Evolutionary conservation across 495 filamentous ascomycete genomes (phyloP).

Genomic region (Lepidopterella palustris): DNA sequence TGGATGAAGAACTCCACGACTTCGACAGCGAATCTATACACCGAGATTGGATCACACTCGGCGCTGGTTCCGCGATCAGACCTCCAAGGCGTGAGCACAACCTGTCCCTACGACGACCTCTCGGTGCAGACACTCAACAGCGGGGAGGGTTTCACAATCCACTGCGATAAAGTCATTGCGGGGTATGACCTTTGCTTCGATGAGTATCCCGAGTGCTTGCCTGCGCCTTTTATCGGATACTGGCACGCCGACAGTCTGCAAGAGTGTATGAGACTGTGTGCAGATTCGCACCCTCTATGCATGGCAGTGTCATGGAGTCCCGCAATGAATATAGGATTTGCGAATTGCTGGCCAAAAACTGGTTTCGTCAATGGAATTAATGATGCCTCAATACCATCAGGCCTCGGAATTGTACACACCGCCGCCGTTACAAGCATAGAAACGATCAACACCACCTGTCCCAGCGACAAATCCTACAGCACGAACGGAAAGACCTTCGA

Average conservation of each 20-base stretch:
- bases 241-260: slow-evolving; percentile 16
- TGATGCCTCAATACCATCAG: not conserved
- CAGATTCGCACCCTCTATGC: slow-evolving; percentile 16
- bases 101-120: slow-evolving; percentile 13
- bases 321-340: slow-evolving; percentile 9
- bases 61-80: slow-evolving; percentile 5
- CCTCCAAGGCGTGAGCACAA: not conserved
- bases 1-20: slow-evolving; percentile 11
- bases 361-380: not conserved
- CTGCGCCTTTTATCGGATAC: slow-evolving; percentile 2
- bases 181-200: slow-evolving; percentile 11
- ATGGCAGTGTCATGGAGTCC: slow-evolving; percentile 12
- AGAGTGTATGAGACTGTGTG: slow-evolving; percentile 17
- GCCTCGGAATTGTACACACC: slow-evolving; percentile 3
- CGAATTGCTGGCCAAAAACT: slow-evolving; percentile 21
- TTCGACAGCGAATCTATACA: not conserved
- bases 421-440: slow-evolving; percentile 9
- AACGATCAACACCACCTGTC: slow-evolving; percentile 14
- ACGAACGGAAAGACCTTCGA: slow-evolving; percentile 8
- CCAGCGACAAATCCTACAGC: not conserved
- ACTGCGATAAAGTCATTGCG: slow-evolving; percentile 11
- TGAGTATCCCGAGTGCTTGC: slow-evolving; percentile 8
- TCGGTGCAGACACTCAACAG: slow-evolving; percentile 7
- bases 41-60: slow-evolving; percentile 1
- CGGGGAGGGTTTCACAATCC: slow-evolving; percentile 14